Evolutionary conservation across 139 green algal species (phyloP), one percentile per base, ranked within the genome.

Genomic region (Marvania coccoides): DNA sequence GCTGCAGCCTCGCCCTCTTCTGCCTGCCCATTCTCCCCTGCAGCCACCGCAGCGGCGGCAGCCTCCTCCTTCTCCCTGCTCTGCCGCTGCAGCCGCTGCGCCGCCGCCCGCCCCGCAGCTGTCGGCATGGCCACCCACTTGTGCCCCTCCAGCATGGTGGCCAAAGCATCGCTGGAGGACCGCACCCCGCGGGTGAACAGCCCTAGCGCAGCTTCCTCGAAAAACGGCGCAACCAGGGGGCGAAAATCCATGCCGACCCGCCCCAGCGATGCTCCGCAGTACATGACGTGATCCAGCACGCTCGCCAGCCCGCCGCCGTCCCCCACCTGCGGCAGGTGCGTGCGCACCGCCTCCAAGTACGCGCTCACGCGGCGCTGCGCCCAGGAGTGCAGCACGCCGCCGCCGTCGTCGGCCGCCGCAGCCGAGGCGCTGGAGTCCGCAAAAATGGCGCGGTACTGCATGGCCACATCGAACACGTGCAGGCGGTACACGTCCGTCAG

Each of bases 391-490:
- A 95, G 71, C 38, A 88, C 67, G 33, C 73, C 77, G 56, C 33
- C 33, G 13, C 72, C 76, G 31, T 94, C 85, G 3, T 71, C 47
- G 1, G 35, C 29, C 6, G n/a, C 39, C 26, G 19, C 35, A 5
- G 0, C 37, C 14, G 34, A 61, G 30, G 3, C 24, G 5, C 35
- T 31, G 5, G 28, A 31, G 51, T 47, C 57, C 6, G 5, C 8
- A 67, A 99, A 99, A 61, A 99, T 90, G 23, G 94, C 91, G 0
- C 87, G 63, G 80, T 96, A 99, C 84, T 99, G 93, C 90, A 96
- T 99, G 30, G 96, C 86, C 30, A 96, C 85, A 65, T 99, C 95
- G 66, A 97, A 98, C n/a, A 99, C 71, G 63, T 99, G 91, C 72
- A 97, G 80, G 38, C 95, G 83, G 70, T 97, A 88, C 65, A 89